A percentile compares a stretch with the other conserved stretches of the same genome.
These are phyloP conservation scores for Umbelopsis sp. DNA, from an alignment of 192 early-diverging fungal species.

Conservation along the genomic window DNA sequence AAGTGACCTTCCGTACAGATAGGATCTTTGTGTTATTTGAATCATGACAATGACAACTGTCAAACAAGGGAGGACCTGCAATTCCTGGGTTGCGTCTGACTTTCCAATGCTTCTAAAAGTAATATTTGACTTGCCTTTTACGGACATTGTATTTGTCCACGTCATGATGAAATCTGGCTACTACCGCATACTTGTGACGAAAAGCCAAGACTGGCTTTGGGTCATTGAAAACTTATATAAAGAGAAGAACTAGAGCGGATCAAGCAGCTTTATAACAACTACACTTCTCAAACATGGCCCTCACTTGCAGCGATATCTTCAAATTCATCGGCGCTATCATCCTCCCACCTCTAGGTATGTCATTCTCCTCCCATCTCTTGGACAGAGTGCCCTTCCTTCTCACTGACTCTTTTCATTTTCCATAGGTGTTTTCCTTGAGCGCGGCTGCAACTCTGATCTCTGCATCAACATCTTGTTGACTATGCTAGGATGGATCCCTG, in stretches of 20 bases:
- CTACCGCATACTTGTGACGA: neutral
- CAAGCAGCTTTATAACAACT: neutral
- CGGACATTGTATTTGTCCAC: neutral
- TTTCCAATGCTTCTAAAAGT: neutral
- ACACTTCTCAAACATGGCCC: constrained; percentile 33
- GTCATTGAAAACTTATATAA: neutral
- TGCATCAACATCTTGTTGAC: constrained; percentile 74
- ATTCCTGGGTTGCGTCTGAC: neutral
- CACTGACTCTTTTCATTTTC: no score
- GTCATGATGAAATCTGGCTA: neutral
- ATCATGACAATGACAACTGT: neutral
- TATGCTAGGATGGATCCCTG: constrained; percentile 67
- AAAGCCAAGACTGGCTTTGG: neutral
- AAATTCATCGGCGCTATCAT: constrained; percentile 52
- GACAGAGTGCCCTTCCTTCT: no score
- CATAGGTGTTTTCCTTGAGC: constrained; percentile 47
- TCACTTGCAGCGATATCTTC: constrained; percentile 49
- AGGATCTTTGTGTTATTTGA: neutral
- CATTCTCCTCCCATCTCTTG: neutral
- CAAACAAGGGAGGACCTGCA: neutral
- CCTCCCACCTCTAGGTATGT: constrained; percentile 51
- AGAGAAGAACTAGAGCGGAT: neutral
- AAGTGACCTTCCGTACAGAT: no score
- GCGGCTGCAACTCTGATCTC: constrained; percentile 55
- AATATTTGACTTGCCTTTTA: neutral